phyloP scores from a whole-genome alignment of 208 protist genomes.

The Endotrypanum monterogeii region DNA sequence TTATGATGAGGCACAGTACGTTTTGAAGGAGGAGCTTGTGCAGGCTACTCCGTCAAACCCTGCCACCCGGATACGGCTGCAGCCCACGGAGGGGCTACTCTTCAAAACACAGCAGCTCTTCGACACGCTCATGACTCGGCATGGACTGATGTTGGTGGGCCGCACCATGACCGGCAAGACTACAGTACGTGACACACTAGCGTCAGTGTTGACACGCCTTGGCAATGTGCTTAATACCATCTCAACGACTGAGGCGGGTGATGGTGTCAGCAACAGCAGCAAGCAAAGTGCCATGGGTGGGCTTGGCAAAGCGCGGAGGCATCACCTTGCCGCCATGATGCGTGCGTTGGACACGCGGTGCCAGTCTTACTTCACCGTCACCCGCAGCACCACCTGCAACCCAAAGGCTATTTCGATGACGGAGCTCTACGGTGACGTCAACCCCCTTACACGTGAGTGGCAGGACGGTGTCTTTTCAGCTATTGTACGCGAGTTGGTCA shows the following conservation, averaged over 20 bases:
- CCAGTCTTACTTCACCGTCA: constrained; percentile 71
- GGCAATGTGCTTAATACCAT: constrained; percentile 19
- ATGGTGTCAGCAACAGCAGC: constrained; percentile 1
- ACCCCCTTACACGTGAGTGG: constrained; percentile 95
- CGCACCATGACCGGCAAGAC: constrained; percentile 95
- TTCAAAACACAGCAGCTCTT: constrained; percentile 92
- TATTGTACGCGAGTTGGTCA: constrained; percentile 85
- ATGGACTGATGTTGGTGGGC: constrained; percentile 96
- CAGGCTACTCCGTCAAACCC: constrained; percentile 1
- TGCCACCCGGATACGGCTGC: constrained; percentile 36
- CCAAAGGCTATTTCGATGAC: constrained; percentile 96
- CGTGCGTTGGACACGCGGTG: constrained; percentile 48
- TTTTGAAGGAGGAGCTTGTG: constrained; percentile 50
- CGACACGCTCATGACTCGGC: constrained; percentile 89
- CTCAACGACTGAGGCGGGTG: not conserved
- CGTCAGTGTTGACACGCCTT: constrained; percentile 63
- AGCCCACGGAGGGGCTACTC: constrained; percentile 79
- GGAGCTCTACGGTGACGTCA: constrained; percentile 96
- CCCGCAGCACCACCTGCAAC: constrained; percentile 78
- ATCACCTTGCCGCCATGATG: constrained; percentile 11
- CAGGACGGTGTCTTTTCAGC: constrained; percentile 94
- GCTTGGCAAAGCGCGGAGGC: not conserved
- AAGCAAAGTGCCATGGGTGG: not conserved
- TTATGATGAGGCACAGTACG: constrained; percentile 37
- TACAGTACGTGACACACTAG: constrained; percentile 75